Conservation (phyloP, 192 early-diverging fungal species). For the Backusella psychrophila region DNA sequence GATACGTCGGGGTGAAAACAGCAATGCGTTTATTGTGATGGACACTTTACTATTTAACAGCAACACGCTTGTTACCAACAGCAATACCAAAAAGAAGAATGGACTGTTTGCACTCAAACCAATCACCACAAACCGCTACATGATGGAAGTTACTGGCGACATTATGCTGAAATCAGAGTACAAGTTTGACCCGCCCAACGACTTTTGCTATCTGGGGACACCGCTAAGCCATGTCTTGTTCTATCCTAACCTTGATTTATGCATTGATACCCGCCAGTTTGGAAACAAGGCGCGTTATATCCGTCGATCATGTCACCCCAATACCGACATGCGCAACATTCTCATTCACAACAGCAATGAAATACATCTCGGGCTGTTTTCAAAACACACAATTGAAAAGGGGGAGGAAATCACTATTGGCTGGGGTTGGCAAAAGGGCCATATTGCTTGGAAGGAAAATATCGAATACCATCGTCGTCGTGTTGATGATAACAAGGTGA, state of each 20-base stretch:
- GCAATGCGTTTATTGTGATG: constrained; percentile 1
- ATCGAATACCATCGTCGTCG: constrained; percentile 19
- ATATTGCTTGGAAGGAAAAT: constrained; percentile 35
- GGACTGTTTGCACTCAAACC: constrained; percentile 63
- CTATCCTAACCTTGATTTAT: constrained; percentile 62
- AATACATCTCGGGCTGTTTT: constrained; percentile 68
- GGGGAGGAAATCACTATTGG: constrained; percentile 69
- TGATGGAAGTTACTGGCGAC: constrained; percentile 80
- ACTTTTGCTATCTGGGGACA: constrained; percentile 64
- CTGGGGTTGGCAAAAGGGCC: constrained; percentile 68
- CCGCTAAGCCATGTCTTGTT: constrained; percentile 64
- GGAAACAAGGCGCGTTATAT: constrained; percentile 71
- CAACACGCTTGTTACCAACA: constrained; percentile 6
- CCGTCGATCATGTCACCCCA: constrained; percentile 65
- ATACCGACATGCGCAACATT: constrained; percentile 62
- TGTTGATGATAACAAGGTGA: constrained; percentile 8
- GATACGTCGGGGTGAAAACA: constrained; percentile 5
- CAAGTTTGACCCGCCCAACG: constrained; percentile 62
- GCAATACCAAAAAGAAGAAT: constrained; percentile 24
- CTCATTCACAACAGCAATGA: constrained; percentile 43
- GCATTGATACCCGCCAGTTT: constrained; percentile 65
- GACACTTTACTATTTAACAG: not conserved
- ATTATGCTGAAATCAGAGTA: constrained; percentile 63
- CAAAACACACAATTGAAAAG: constrained; percentile 49
- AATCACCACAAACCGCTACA: constrained; percentile 52